Conservation (phyloP, 2,329 filamentous ascomycete species). For the Didymella glomerata region DNA sequence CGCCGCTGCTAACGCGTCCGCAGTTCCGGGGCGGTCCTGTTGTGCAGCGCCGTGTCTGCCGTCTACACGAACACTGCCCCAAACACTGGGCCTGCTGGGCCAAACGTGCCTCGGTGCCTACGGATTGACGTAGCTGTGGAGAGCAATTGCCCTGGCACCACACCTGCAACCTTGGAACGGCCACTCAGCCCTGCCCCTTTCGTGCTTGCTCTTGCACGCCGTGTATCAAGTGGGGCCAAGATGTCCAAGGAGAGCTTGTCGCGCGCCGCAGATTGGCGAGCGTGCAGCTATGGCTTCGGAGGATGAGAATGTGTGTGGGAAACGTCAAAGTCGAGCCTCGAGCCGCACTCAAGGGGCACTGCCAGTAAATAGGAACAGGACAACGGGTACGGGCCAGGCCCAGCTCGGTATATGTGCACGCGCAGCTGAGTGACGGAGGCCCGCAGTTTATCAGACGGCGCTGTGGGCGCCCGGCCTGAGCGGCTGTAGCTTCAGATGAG, state of each 20-base stretch:
- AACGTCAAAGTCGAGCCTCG: conserved; percentile 5
- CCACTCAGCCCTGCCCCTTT: conserved; percentile 13
- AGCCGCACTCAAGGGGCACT: conserved; percentile 3
- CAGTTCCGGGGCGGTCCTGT: neutral
- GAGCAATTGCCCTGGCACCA: conserved; percentile 15
- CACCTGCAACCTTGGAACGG: conserved; percentile 7
- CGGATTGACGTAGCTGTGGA: conserved; percentile 18
- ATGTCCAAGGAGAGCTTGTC: conserved; percentile 36
- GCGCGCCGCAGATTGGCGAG: conserved; percentile 31
- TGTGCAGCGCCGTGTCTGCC: conserved; percentile 16
- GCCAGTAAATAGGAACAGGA: conserved; percentile 11
- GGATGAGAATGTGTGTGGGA: conserved; percentile 10
- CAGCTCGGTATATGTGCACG: conserved; percentile 32
- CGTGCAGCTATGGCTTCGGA: conserved; percentile 18
- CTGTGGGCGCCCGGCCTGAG: neutral
- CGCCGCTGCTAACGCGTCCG: conserved; percentile 19
- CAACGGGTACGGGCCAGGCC: conserved; percentile 27
- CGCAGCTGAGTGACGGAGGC: conserved; percentile 28
- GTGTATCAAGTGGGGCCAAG: conserved; percentile 21
- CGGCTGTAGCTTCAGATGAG: conserved; percentile 16
- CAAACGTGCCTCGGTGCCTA: conserved; percentile 9
- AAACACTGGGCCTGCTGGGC: neutral
- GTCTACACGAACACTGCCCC: conserved; percentile 9
- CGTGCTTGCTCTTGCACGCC: conserved; percentile 10
- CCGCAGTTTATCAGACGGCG: conserved; percentile 26